Base-by-base conservation (phyloP, 2,329 filamentous ascomycete species). In the Sphaerulina vaccinii region DNA sequence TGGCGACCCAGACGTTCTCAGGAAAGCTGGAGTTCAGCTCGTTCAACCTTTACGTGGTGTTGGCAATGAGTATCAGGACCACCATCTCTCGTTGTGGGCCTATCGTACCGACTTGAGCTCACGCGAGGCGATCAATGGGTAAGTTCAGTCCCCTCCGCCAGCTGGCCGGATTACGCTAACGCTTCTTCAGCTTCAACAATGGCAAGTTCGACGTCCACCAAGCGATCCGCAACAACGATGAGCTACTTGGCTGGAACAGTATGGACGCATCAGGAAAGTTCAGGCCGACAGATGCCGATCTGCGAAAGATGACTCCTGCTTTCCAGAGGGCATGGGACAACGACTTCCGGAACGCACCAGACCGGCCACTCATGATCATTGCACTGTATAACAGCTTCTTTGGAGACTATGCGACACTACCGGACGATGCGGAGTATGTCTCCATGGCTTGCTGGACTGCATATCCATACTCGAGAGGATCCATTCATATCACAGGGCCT, bases 391-490 rank as follows among this genome's bases (percentile, higher is more conserved):
- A 62, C 35, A 52, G 60, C 43, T 61, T 60, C 45, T 59, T 65
- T 18, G 60, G 66, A 36, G 61, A 63, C 44, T 62, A 56, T 10
- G 15, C 46, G 5, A 51, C 45, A 18, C 36, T 52, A 13, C 51
- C 51, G n/a, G 45, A 52, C 23, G 38, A 39, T 23, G 52, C 49
- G 8, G 52, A 83, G 56, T 83, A 83, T 56, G 67, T 81, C 18
- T 74, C 75, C 1, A 62, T 76, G 4, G 76, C 71, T 0, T 70
- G 41, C 2, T 85, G 79, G 64, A 80, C 76, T 0, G 74, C 74
- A 0, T 84, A 86, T 60, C 82, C 83, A 0, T 80, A 78, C 62
- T 84, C 81, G 1, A 78, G 81, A 0, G 83, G 83, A 2, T 72
- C 74, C 48, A 75, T 86, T 49, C 82, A 86, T 67, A 83, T 86